Evolutionary conservation across 306 rosid genomes (phyloP).

Genomic region (Vigna mungo): DNA sequence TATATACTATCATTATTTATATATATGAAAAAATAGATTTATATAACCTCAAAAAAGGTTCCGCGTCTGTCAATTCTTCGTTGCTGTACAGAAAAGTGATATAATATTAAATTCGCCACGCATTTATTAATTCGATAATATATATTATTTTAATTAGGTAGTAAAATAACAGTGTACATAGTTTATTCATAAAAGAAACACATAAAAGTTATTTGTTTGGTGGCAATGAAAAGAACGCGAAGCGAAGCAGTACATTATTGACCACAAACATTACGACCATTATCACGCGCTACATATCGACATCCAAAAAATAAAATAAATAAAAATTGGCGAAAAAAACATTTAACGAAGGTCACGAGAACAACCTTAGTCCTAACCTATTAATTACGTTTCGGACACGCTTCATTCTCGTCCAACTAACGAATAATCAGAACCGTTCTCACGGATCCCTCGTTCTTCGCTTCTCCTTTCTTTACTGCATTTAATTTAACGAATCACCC

Average conservation of each 20-base stretch:
- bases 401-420: slow-evolving; percentile 32
- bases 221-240: too few relatives aligned
- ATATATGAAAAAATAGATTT: too few relatives aligned
- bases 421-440: slow-evolving; percentile 11
- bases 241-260: slow-evolving; percentile 33
- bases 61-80: neutral
- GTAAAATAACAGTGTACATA: too few relatives aligned
- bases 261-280: neutral
- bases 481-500: slow-evolving; percentile 8
- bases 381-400: slow-evolving; percentile 26
- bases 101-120: too few relatives aligned
- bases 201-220: too few relatives aligned
- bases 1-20: neutral
- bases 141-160: too few relatives aligned
- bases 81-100: too few relatives aligned
- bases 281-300: slow-evolving; percentile 11
- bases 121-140: too few relatives aligned
- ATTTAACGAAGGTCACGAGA: neutral
- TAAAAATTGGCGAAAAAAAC: neutral
- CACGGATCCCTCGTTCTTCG: slow-evolving; percentile 3
- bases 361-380: neutral
- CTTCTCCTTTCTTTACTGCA: neutral
- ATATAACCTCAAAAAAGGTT: neutral
- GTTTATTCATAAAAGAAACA: too few relatives aligned
- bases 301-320: neutral